These are phyloP conservation scores for Magnaporthiopsis incrustans DNA, from an alignment of 2,329 filamentous ascomycete species.

Conservation along the genomic window DNA sequence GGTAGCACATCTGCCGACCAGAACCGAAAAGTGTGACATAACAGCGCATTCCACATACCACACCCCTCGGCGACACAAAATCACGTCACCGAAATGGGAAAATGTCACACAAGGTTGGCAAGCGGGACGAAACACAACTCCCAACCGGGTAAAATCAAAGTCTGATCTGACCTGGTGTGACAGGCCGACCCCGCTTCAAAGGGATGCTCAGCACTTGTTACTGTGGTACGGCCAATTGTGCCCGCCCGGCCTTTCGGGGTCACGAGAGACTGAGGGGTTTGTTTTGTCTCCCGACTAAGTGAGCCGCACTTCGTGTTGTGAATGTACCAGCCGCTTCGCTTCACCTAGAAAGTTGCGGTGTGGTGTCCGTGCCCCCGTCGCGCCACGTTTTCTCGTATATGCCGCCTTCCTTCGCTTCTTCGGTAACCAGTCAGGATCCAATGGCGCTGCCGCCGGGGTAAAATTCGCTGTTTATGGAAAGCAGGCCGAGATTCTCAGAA, in stretches of 20 bases:
- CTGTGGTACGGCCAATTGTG: neutral
- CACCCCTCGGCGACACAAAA: neutral
- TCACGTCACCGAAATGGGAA: too few relatives aligned
- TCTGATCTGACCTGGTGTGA: neutral
- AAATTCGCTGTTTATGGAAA: too few relatives aligned
- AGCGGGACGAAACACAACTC: too few relatives aligned
- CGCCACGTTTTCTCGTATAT: neutral
- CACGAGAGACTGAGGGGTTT: neutral
- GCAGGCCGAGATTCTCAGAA: too few relatives aligned
- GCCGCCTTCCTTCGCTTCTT: neutral
- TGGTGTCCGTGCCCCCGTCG: neutral
- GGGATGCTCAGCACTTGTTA: neutral
- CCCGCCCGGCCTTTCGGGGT: too few relatives aligned
- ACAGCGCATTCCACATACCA: neutral
- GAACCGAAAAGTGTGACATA: neutral
- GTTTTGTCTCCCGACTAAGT: neutral
- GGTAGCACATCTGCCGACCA: neutral
- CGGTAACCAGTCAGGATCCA: neutral
- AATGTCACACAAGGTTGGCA: too few relatives aligned
- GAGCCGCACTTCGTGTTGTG: neutral
- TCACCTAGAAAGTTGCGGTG: neutral
- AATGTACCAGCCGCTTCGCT: too few relatives aligned
- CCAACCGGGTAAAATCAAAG: neutral
- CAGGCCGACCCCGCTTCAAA: neutral
- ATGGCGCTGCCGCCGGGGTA: too few relatives aligned